Conservation (phyloP, 441 rosid genomes). For the Populus hybrid region DNA sequence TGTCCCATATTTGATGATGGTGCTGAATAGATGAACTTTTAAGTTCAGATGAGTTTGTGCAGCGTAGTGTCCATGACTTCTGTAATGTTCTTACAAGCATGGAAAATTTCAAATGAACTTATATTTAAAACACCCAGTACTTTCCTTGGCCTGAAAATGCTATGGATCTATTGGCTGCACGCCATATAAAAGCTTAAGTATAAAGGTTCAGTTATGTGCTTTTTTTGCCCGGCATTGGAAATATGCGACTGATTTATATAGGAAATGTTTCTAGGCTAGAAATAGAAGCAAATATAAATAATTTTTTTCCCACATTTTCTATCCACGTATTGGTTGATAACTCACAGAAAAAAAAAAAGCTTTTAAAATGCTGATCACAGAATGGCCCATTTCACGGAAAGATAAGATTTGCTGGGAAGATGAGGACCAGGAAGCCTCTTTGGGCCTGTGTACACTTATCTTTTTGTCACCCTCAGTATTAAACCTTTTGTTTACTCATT, state of each 20-base stretch:
- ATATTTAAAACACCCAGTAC: neutral
- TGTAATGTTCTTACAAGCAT: slow-evolving; percentile 1
- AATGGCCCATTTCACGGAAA: neutral
- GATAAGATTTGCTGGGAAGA: neutral
- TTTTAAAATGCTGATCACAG: neutral
- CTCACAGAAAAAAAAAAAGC: too few relatives aligned
- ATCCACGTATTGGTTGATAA: neutral
- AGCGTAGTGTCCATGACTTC: neutral
- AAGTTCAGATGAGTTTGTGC: neutral
- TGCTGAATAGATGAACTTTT: neutral
- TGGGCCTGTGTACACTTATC: neutral
- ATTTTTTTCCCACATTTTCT: neutral
- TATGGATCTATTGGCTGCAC: neutral
- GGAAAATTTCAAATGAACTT: neutral
- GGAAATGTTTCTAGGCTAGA: neutral
- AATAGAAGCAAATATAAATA: neutral
- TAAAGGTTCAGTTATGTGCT: neutral
- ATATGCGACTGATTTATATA: too few relatives aligned
- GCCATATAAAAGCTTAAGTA: neutral
- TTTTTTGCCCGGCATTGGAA: neutral
- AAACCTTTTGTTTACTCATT: neutral
- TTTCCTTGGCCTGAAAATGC: neutral
- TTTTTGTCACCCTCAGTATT: too few relatives aligned
- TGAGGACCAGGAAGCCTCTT: neutral
- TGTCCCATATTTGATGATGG: slow-evolving; percentile 11